Base-by-base conservation (phyloP, 441 rosid species). In the Adansonia grandidieri region DNA sequence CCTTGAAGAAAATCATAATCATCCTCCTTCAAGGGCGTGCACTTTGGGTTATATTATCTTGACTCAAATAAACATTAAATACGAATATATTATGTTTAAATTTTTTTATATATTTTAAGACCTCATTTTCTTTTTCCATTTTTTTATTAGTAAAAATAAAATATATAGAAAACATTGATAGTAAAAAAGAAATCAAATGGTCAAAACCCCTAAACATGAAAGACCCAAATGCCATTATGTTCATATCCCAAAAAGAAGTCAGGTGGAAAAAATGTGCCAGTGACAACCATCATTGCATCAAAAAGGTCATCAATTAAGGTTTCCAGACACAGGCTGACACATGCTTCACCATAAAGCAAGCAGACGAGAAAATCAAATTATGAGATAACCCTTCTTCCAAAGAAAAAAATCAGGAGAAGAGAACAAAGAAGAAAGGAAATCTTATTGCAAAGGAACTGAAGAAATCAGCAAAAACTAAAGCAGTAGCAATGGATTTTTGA, bases 1-100 rank as follows among this genome's bases (percentile, higher is more conserved):
- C 90, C 79, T 89, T 88, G 28, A 0, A 96, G 94, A 75, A 89
- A 89, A 91, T 92, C 97, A 78, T 90, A 89, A 28, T 92, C 97
- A 63, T 92, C 98, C 77, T 89, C 97, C 53, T 85, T 60, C 9
- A 79, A 50, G 10, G 87, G 66, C 75, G 79, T 50, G 40, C 65
- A 37, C 73, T 79, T 87, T 22, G 80, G 57, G 17, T 78, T 24
- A 24, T 24, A 24, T 24, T 24, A 24, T 24, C 28, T 24, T 24
- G 28, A 24, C 28, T 24, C 28, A 24, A 24, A 1, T 0, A 24
- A 24, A 24, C 1, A 24, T 24, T 24, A 24, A 24, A 24, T 24
- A 24, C 28, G 28, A 24, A 24, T 24, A 24, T 24, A 24, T 24
- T 24, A 24, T 24, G 28, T 24, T 24, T 1, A 24, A 24, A 24